Evolutionary conservation across 1,139 yeast genomes (phyloP), one percentile per base, ranked within the genome.

Genomic region (Lodderomyces metapsilosis): DNA sequence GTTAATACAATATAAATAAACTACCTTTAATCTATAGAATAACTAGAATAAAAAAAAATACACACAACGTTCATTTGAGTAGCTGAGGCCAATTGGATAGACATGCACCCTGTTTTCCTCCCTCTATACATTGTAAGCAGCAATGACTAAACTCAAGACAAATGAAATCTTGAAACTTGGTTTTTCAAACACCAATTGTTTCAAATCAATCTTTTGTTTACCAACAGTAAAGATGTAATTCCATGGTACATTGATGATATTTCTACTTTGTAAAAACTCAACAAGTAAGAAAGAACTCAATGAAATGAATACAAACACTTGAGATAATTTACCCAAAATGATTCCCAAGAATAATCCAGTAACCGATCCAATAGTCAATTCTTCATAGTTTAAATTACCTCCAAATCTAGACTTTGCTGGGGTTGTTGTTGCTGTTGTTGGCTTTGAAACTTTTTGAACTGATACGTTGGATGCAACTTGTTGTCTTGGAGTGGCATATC

Each of bases 131-230:
- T 82, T 78, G 54, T 66, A 75, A 16, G 89, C 89, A 11, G 89
- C 86, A 36, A 83, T 75, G 43, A 80, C 51, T 54, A 83, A 82
- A 13, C 85, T 69, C 18, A 76, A 59, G 5, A 75, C 59, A 58
- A 84, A 84, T 31, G 84, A 73, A 24, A 79, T 50, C 61, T 82
- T 82, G 66, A 84, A 84, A 46, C 84, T 77, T 34, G 85, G 82
- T 51, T 82, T 76, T 44, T 81, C 78, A 47, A 82, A 71, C 13
- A 82, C 61, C 58, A 82, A 66, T 38, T 71, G 70, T 53, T 74
- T 71, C 48, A 81, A 57, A 50, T 80, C 77, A 46, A 80, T 59
- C 43, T 62, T 58, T 36, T 69, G 66, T 15, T 68, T 60, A 34
- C 82, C 82, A 51, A 80, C 58, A 15, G 57, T 61, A 35, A 80